Evolutionary conservation across 169 alveolate species (phyloP).

Genomic region (Plasmodium ovale): DNA sequence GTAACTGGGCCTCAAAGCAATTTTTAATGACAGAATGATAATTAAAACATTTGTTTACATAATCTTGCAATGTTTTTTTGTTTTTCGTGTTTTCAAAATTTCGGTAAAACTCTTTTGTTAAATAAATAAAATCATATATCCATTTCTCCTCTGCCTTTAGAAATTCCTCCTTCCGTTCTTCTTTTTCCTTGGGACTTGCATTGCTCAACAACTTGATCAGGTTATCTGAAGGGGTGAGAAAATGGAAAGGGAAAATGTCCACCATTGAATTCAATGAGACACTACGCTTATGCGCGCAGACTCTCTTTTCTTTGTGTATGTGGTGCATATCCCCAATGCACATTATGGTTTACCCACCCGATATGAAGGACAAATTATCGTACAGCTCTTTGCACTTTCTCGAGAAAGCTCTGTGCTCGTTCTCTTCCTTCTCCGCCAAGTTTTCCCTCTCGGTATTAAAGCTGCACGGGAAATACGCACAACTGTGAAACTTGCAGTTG

Average conservation of each 20-base stretch:
- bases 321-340: too few relatives aligned
- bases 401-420: neutral
- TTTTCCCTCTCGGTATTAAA: constrained; percentile 30
- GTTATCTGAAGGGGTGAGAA: constrained; percentile 5
- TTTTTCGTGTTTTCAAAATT: constrained; percentile 27
- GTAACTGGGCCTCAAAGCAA: constrained; percentile 30
- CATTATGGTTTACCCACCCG: constrained; percentile 22
- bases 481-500: neutral
- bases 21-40: constrained; percentile 44
- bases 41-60: constrained; percentile 51
- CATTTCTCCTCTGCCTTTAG: constrained; percentile 64
- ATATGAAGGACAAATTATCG: constrained; percentile 61
- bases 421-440: neutral
- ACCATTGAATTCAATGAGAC: neutral
- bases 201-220: constrained; percentile 9
- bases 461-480: constrained; percentile 24
- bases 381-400: constrained; percentile 50
- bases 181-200: constrained; percentile 22
- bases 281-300: neutral
- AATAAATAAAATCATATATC: constrained; percentile 67
- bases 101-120: constrained; percentile 49
- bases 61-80: constrained; percentile 22
- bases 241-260: neutral
- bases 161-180: constrained; percentile 3
- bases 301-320: too few relatives aligned